phyloP scores from a whole-genome alignment of 208 protist species.

The Blastocrithidia nonstop region DNA sequence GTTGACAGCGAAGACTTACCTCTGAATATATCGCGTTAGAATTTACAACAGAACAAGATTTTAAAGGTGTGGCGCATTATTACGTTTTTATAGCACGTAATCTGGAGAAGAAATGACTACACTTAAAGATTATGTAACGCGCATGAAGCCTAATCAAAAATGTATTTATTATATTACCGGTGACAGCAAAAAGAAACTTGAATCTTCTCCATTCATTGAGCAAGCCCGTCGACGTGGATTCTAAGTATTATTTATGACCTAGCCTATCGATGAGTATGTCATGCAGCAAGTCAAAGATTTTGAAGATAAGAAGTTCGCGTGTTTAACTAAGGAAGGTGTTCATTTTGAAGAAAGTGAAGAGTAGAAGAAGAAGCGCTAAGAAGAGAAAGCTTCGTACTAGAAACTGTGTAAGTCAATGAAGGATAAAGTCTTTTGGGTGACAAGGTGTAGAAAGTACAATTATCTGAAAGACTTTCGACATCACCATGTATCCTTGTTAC shows the following conservation, averaged over 20 bases:
- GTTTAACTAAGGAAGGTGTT: conserved; percentile 97
- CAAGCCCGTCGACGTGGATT: conserved; percentile 64
- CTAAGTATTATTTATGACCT: conserved; percentile 92
- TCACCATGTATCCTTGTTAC: conserved; percentile 98
- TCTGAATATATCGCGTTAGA: conserved; percentile 99
- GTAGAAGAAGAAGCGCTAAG: conserved; percentile 94
- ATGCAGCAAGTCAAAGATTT: conserved; percentile 89
- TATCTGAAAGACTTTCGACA: conserved; percentile 88
- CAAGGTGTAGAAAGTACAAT: conserved; percentile 97
- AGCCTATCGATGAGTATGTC: conserved; percentile 99
- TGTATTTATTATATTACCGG: conserved; percentile 89
- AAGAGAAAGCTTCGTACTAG: conserved; percentile 89
- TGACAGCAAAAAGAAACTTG: conserved; percentile 56
- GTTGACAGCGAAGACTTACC: conserved; percentile 99
- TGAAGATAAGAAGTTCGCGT: conserved; percentile 93
- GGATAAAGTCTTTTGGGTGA: conserved; percentile 98
- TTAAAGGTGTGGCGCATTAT: conserved; percentile 92
- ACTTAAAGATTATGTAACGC: conserved; percentile 84
- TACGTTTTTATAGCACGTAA: conserved; percentile 88
- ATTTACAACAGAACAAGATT: conserved; percentile 94
- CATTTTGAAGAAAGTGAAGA: conserved; percentile 94
- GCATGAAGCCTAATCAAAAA: conserved; percentile 92
- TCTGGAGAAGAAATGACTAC: conserved; percentile 52
- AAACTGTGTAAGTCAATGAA: conserved; percentile 95
- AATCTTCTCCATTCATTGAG: conserved; percentile 75